Evolutionary conservation across 1,139 yeast genomes (phyloP), one percentile per base, ranked within the genome.

Genomic region (Candida sp.): DNA sequence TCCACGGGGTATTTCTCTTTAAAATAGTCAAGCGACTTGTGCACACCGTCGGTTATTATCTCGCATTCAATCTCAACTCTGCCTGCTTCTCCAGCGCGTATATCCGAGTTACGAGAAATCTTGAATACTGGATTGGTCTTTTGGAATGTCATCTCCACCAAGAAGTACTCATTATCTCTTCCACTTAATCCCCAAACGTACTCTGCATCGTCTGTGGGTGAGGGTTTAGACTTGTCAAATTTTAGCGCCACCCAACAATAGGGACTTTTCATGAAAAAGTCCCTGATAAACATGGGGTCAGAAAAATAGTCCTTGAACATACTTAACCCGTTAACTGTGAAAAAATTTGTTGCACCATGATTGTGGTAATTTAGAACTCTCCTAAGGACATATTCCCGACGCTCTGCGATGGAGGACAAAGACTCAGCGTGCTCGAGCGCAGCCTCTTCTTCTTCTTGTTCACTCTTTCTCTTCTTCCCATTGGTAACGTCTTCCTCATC

Each of bases 221-320:
- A 28, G 7, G 7, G 7, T 8, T 8, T 8, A 28, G 7, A 8
- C 7, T 8, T 8, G 9, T 8, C 31, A 28, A 28, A 28, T 35
- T 31, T 44, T 2, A 51, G 37, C 33, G 34, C 23, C 5, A 46
- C 34, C 54, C 54, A 51, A 7, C 51, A 49, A 40, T 43, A 38
- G 23, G 32, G 37, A 33, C 46, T 48, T 27, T 57, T 54, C 35
- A 49, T 63, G 8, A 57, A 58, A 3, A 54, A 43, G 3, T 51
- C 44, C 7, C 58, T 58, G 7, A 53, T 51, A 6, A 55, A 47
- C 32, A 64, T 63, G 11, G 70, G 49, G 3, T 65, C 66, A n/a
- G 75, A 57, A 38, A 86, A 65, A 47, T 68, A 71, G 26, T 71
- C 66, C 50, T 86, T 74, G 30, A 88, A 30, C 23, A 38, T 27